Conservation (phyloP, 2,329 filamentous ascomycete genomes). For the Curvularia spicifera region DNA sequence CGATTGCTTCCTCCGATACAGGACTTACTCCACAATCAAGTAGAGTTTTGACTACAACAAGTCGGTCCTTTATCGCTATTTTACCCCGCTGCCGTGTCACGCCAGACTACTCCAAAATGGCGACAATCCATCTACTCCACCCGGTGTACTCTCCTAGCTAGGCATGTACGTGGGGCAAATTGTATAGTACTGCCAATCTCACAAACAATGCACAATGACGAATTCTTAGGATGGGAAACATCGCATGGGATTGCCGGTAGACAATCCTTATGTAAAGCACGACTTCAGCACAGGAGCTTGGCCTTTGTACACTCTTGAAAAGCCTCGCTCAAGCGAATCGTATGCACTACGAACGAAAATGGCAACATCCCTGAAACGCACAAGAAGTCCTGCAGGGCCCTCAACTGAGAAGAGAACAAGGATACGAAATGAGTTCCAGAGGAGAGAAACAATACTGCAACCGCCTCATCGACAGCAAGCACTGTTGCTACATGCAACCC, state of each 20-base stretch:
- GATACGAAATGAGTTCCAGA: constrained; percentile 19
- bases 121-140: constrained; percentile 25
- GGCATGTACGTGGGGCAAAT: neutral
- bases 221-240: neutral
- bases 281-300: neutral
- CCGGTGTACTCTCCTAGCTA: neutral
- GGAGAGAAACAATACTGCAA: neutral
- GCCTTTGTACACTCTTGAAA: neutral
- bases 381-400: constrained; percentile 17
- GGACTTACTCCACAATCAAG: constrained; percentile 5
- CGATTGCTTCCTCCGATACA: constrained; percentile 18
- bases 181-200: neutral
- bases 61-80: constrained; percentile 7
- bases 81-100: constrained; percentile 18
- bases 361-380: constrained; percentile 24
- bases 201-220: neutral
- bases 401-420: constrained; percentile 12
- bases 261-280: neutral
- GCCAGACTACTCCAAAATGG: constrained; percentile 34
- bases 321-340: neutral
- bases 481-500: constrained; percentile 58
- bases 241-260: neutral
- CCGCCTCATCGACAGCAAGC: constrained; percentile 52
- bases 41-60: neutral
- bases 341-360: constrained; percentile 4